Evolutionary conservation across 495 filamentous ascomycete genomes (phyloP), one percentile per base, ranked within the genome.

Genomic region (Penicilliopsis zonata): DNA sequence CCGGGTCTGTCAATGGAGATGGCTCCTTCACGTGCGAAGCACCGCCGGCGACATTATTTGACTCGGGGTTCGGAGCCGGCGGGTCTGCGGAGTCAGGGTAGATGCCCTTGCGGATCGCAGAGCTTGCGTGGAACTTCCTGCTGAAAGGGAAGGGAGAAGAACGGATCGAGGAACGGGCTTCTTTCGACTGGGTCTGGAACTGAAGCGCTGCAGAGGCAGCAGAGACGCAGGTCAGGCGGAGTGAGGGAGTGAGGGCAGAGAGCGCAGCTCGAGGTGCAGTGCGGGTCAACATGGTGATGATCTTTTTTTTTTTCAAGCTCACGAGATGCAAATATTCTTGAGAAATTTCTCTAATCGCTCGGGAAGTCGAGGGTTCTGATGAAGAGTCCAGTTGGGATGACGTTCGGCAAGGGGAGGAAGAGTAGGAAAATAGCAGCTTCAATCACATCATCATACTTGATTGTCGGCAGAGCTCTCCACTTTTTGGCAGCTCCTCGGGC

Each of bases 211-310:
- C 34, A 19, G 22, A 25, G 18, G 40, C 31, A 31, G 34, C 40
- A 29, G 38, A 31, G 41, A 31, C 42, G 15, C 35, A 37, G 37
- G 37, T 28, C 25, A 50, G n/a, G 41, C 41, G 49, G 33, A 50
- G 45, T 13, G 53, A 32, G 24, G 49, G 40, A 14, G 49, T 48
- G 18, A 47, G 15, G 24, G 42, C 28, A 19, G 26, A 36, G 32
- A 53, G 40, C 8, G 55, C 17, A 13, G 47, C 30, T 35, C 47
- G 52, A 18, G 58, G 38, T n/a, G n/a, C n/a, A 40, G 41, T 38
- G 38, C 60, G 56, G 31, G 52, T 49, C 9, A 64, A 43, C 60
- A 64, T 56, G n/a, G n/a, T n/a, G n/a, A n/a, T n/a, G n/a, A n/a
- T n/a, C n/a, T n/a, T n/a, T n/a, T n/a, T n/a, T n/a, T n/a, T n/a